Evolutionary conservation across 805 yeast species (phyloP), one percentile per base, ranked within the genome.

Genomic region (Pichia cephalocereana): DNA sequence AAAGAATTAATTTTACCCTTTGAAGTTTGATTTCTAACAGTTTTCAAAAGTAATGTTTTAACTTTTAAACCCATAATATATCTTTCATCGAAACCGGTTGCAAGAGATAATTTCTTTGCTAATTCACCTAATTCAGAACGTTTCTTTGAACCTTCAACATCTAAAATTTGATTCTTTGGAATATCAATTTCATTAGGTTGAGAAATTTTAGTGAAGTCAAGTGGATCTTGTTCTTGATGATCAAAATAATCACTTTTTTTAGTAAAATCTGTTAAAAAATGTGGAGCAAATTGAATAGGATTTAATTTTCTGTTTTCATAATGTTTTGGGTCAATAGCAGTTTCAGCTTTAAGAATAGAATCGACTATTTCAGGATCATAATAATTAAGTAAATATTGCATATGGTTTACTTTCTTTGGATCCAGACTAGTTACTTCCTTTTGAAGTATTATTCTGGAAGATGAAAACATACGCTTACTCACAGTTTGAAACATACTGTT

Each of bases 1-100:
- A 80, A 83, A 38, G 87, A 78, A 45, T 83, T 80, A 54, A 86
- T 86, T 64, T 88, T 89, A 64, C 97, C 97, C 71, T 87, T 86
- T 38, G 88, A 81, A 2, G 97, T 91, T 74, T 88, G 95, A 63
- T 88, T 87, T 47, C 89, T 81, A 27, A 91, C 98, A 45, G 86
- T 72, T 68, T 87, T 89, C 71, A 81, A 71, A 39, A 84, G 74
- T 52, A 86, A 65, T 2, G 87, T 85, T 61, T 83, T 80, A 57
- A 79, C 80, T 48, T 74, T 72, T 51, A 87, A 72, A 46, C 72
- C 74, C 49, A 73, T 70, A 56, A 86, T 78, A 63, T 80, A 86
- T 38, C 71, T 65, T 48, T 75, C 77, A 54, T 79, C 76, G 53
- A 82, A 75, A 0, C 90, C 91, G 0, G 91, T 83, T 54, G 83